A percentile compares a stretch with the other conserved stretches of the same genome.
phyloP scores from a whole-genome alignment of 2,329 filamentous ascomycete genomes.

The Aspergillus udagawae region DNA sequence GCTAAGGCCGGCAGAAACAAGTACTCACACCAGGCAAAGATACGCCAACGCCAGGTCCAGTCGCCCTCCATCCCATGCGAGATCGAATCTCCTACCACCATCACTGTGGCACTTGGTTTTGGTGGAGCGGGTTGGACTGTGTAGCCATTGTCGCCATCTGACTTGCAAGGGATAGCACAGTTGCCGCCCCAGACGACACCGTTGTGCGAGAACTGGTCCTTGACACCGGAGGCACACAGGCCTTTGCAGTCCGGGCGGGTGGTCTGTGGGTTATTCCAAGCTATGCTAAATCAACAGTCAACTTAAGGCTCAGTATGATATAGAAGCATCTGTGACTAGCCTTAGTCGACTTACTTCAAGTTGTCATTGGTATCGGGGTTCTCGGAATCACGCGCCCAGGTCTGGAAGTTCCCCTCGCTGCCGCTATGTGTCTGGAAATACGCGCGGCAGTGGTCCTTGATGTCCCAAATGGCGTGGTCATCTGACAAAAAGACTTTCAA shows the following conservation, averaged over 20 bases:
- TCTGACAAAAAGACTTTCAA: background rate
- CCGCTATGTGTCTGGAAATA: background rate
- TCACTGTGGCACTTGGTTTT: background rate
- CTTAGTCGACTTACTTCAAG: background rate
- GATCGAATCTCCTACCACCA: slow-evolving; percentile 1
- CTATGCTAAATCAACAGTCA: background rate
- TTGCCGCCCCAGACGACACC: background rate
- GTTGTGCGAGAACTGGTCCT: background rate
- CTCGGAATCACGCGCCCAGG: background rate
- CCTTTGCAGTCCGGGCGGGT: background rate
- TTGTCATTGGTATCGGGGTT: background rate
- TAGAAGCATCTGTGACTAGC: background rate
- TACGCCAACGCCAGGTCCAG: background rate
- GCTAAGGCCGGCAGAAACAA: too few species aligned
- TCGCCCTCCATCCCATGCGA: background rate
- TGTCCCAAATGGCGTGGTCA: background rate
- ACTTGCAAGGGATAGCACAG: background rate
- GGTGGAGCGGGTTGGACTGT: background rate
- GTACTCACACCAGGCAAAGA: background rate
- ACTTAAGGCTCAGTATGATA: background rate
- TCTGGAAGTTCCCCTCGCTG: background rate
- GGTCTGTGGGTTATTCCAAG: background rate
- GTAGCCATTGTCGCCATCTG: background rate
- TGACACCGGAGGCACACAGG: background rate
- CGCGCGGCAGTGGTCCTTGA: background rate